Conservation (phyloP, 306 rosid genomes). For the Quercus wislizeni region DNA sequence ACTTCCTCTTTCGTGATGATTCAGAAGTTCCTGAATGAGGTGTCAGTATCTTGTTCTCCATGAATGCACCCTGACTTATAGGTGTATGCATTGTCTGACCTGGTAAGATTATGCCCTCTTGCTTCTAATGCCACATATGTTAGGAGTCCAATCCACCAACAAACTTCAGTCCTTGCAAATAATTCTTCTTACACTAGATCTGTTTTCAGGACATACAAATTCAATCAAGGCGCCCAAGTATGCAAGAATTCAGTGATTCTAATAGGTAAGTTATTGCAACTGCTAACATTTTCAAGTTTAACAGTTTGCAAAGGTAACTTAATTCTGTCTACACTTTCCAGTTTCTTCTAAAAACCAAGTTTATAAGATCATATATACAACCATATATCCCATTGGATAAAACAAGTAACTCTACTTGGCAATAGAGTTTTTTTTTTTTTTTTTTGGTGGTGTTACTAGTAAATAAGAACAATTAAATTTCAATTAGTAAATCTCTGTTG, state of each 20-base stretch:
- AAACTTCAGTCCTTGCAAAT: background rate
- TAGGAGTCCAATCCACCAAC: background rate
- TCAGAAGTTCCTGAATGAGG: background rate
- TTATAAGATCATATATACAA: background rate
- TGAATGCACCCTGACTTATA: background rate
- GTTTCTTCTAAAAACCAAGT: background rate
- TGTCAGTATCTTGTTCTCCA: background rate
- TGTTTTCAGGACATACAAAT: slow-evolving; percentile 1
- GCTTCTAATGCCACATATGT: background rate
- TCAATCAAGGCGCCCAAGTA: background rate
- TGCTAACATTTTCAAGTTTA: background rate
- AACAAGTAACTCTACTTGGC: background rate
- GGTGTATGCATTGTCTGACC: background rate
- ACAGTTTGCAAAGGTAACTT: background rate
- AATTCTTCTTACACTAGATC: background rate
- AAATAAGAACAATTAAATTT: background rate
- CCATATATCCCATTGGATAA: background rate
- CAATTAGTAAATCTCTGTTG: background rate
- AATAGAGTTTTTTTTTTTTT: background rate
- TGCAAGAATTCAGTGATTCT: background rate
- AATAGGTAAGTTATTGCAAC: background rate
- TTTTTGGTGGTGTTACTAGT: background rate
- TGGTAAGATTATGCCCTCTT: background rate
- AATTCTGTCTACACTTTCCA: background rate
- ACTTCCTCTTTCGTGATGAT: slow-evolving; percentile 4